Base-by-base conservation (phyloP, 768 basidiomycete genomes). In the Tricholoma hemisulphureum region DNA sequence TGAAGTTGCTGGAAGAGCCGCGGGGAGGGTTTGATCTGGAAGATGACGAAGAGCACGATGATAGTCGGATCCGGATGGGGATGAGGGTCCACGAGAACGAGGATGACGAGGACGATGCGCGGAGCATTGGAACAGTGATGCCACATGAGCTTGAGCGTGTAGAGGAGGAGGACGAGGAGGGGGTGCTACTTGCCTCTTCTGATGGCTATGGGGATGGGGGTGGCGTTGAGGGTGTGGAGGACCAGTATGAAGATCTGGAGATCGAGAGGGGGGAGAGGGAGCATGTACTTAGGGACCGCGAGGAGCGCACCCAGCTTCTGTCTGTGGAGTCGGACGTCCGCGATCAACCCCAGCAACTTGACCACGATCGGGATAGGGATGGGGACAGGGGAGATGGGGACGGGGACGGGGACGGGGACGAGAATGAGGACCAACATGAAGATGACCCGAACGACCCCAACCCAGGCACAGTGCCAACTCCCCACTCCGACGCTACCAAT, bases 101-200 rank as follows among this genome's bases (percentile, higher is more conserved):
- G n/a, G 87, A 89, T 23, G 86, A 85, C 29, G 85, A 88, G 9
- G 89, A 89, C 58, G 89, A 94, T 63, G 73, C 83, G 4, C 67
- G 83, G 29, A 95, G 93, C 64, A 78, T 95, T 1, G 69, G 75
- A 14, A 97, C 94, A 0, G 76, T 92, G 41, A 76, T 85, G 2
- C 79, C 87, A 2, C 87, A 88, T 57, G 82, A 86, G 46, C 73
- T 89, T 6, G 91, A 89, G 66, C 77, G 83, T 3, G 87, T 90
- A 0, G 87, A 87, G 0, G 89, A 91, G 64, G 88, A 88, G 63
- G 87, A 89, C 55, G 89, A 91, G 62, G 85, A 84, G n/a, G n/a
- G n/a, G n/a, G n/a, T n/a, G n/a, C n/a, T n/a, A n/a, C n/a, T n/a
- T 51, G 76, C 82, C 66, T 56, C 74, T n/a, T 68, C 60, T 4